Evolutionary conservation across 2,329 filamentous ascomycete genomes (phyloP).

Genomic region (Sporothrix curviconia): DNA sequence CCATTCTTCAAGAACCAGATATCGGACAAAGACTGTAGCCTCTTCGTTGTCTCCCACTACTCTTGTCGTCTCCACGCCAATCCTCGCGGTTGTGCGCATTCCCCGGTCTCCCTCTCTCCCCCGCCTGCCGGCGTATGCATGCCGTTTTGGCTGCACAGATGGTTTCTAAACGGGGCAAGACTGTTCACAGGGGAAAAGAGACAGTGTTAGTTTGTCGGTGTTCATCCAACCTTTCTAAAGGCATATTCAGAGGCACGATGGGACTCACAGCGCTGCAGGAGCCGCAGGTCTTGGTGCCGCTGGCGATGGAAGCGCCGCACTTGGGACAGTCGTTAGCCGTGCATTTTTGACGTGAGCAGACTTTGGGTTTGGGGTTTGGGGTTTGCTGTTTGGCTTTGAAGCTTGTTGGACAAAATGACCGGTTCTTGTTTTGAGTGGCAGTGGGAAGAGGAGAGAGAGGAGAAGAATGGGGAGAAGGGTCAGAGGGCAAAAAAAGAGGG

Average conservation of each 20-base stretch:
- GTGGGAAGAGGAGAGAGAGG: background rate
- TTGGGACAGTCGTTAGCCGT: slow-evolving; percentile 47
- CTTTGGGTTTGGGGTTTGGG: background rate
- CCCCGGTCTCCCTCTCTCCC: too few relatives aligned
- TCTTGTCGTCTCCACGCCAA: too few relatives aligned
- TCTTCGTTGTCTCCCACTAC: too few relatives aligned
- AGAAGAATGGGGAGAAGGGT: background rate
- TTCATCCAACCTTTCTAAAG: too few relatives aligned
- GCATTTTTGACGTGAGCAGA: slow-evolving; percentile 28
- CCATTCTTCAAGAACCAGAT: too few relatives aligned
- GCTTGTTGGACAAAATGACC: background rate
- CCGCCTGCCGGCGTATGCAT: too few relatives aligned
- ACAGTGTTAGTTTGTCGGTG: too few relatives aligned
- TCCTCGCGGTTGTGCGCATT: background rate
- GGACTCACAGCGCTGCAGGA: slow-evolving; percentile 50
- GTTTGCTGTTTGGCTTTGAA: background rate
- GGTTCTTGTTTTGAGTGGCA: background rate
- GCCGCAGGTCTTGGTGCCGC: slow-evolving; percentile 45
- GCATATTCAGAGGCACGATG: too few relatives aligned
- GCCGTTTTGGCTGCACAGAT: background rate
- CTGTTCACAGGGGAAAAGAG: background rate
- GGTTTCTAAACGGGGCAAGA: slow-evolving; percentile 12
- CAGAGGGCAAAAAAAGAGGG: background rate
- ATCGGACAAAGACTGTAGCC: too few relatives aligned
- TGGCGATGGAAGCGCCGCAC: slow-evolving; percentile 43